These are phyloP conservation scores for Fusarium sp. DNA, from an alignment of 2,329 filamentous ascomycete species.

Conservation along the genomic window DNA sequence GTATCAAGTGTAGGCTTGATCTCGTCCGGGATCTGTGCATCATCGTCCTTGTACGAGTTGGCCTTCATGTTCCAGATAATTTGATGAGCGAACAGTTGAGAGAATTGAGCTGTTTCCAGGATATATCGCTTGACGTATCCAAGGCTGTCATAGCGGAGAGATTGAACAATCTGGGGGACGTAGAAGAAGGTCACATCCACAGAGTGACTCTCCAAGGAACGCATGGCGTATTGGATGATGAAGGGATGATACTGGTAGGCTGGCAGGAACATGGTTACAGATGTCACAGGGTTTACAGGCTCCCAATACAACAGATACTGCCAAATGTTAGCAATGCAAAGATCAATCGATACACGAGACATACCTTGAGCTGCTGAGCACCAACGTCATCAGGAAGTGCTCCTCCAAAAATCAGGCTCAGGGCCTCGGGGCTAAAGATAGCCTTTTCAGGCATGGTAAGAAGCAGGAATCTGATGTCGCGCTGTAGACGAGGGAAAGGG, in stretches of 20 bases:
- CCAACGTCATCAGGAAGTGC: conserved; percentile 82
- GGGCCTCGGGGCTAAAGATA: conserved; percentile 81
- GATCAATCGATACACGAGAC: neutral
- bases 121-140: conserved; percentile 98
- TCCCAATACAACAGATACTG: conserved; percentile 94
- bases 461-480: conserved; percentile 82
- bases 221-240: conserved; percentile 96
- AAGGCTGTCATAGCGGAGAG: conserved; percentile 88
- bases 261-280: conserved; percentile 92
- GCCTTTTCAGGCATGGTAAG: conserved; percentile 87
- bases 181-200: conserved; percentile 99
- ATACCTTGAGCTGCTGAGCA: conserved; percentile 82
- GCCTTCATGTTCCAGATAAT: conserved; percentile 99
- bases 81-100: conserved; percentile 98
- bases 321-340: conserved; percentile 27
- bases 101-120: conserved; percentile 94
- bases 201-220: conserved; percentile 90
- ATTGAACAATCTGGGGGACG: conserved; percentile 97
- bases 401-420: conserved; percentile 83
- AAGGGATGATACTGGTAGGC: conserved; percentile 92
- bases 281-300: conserved; percentile 90
- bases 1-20: conserved; percentile 94
- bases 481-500: conserved; percentile 76
- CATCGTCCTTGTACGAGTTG: conserved; percentile 97
- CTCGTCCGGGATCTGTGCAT: conserved; percentile 86